Evolutionary conservation across 2,329 filamentous ascomycete genomes (phyloP), one percentile per base, ranked within the genome.

Genomic region (Parastagonospora avenae): DNA sequence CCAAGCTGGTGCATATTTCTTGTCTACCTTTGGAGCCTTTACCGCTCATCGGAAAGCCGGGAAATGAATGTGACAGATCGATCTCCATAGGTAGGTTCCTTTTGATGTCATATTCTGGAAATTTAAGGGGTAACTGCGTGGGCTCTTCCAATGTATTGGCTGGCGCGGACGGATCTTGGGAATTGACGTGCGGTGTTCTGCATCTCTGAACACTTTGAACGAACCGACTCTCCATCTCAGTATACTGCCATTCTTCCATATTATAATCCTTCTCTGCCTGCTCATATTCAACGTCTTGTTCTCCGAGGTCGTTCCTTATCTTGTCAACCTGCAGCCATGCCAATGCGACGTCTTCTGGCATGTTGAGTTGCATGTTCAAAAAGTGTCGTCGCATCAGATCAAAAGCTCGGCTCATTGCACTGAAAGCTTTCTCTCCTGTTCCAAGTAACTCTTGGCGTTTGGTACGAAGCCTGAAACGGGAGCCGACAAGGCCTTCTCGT

Each of bases 171-270:
- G 19, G 19, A 24, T 24, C 19, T 3, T 24, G 19, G 5, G 19
- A 24, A 24, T 24, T 24, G 19, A 24, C 19, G 19, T 24, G 19
- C 19, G 19, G 3, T 5, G 19, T 24, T 24, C 19, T 24, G 5
- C 19, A 24, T 24, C 19, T 24, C 19, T 24, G 19, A 5, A 33
- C 10, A 33, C 38, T 33, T 40, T 48, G 16, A 2, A 49, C 30
- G 24, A 49, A 49, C 2, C 19, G 2, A 2, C n/a, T 37, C 27
- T 49, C 46, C 14, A 30, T 44, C 16, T 42, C 33, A 5, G 52
- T 55, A 19, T 52, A 55, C 19, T 15, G 42, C 52, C 52, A 55
- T 33, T 49, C 46, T n/a, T 38, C 32, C 15, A 32, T 4, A 16
- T 49, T 44, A 29, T 55, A 55, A 4, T 39, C 35, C 8, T 49